phyloP scores from a whole-genome alignment of 2,329 filamentous ascomycete genomes.

The Lasiodiplodia theobromae region DNA sequence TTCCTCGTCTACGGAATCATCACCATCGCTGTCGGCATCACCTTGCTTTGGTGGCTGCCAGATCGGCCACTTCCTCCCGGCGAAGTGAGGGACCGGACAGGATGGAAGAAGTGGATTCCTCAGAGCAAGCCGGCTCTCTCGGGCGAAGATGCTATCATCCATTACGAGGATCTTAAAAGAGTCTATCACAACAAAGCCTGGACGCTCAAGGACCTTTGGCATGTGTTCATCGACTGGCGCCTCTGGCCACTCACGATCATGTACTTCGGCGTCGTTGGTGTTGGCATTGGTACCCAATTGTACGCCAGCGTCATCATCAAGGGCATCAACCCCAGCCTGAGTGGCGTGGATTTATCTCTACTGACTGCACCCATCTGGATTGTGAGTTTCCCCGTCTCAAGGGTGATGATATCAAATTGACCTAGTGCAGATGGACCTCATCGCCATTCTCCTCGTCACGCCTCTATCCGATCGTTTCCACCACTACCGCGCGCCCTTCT shows the following conservation, averaged over 20 bases:
- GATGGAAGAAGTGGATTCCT: slow-evolving; percentile 71
- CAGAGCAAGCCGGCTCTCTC: slow-evolving; percentile 72
- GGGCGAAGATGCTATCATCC: slow-evolving; percentile 78
- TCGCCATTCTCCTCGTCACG: slow-evolving; percentile 84
- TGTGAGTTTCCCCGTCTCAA: slow-evolving; percentile 57
- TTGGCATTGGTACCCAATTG: slow-evolving; percentile 87
- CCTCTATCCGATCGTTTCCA: slow-evolving; percentile 90
- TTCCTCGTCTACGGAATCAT: slow-evolving; percentile 85
- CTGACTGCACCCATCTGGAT: slow-evolving; percentile 94
- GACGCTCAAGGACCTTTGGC: slow-evolving; percentile 72
- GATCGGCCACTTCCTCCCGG: slow-evolving; percentile 80
- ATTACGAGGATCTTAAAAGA: slow-evolving; percentile 81
- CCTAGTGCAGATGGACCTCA: slow-evolving; percentile 74
- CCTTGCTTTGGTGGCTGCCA: slow-evolving; percentile 87
- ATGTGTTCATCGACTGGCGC: slow-evolving; percentile 83
- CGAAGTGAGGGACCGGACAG: slow-evolving; percentile 54
- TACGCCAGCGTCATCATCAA: slow-evolving; percentile 89
- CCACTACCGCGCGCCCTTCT: slow-evolving; percentile 78
- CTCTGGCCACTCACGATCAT: slow-evolving; percentile 86
- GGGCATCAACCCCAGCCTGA: slow-evolving; percentile 76
- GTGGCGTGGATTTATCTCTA: slow-evolving; percentile 77
- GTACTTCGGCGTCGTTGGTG: slow-evolving; percentile 95
- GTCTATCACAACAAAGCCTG: slow-evolving; percentile 80
- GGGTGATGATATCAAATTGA: slow-evolving; percentile 5
- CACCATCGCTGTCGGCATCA: slow-evolving; percentile 73